These are phyloP conservation scores for Ogataea zsoltii DNA, from an alignment of 805 yeast species.

Conservation along the genomic window DNA sequence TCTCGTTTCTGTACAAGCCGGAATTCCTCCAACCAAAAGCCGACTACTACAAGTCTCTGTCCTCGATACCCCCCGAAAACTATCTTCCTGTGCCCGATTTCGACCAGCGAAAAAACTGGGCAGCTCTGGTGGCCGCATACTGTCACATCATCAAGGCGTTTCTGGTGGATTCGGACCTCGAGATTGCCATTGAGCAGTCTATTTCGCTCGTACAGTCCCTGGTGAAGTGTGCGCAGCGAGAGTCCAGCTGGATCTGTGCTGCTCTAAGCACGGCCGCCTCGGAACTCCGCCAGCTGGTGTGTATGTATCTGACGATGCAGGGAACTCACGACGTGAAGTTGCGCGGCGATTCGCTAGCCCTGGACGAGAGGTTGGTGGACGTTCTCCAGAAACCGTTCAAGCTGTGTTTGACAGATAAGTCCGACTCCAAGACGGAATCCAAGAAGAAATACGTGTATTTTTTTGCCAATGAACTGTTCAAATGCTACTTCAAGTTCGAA, in stretches of 20 bases:
- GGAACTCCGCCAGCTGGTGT: conserved; percentile 19
- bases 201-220: conserved; percentile 17
- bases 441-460: conserved; percentile 68
- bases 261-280: conserved; percentile 21
- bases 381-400: conserved; percentile 70
- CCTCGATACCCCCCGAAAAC: conserved; percentile 17
- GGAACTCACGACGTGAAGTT: conserved; percentile 2
- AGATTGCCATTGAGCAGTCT: conserved; percentile 19
- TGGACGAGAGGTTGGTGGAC: conserved; percentile 31
- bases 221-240: conserved; percentile 19
- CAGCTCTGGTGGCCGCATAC: conserved; percentile 12
- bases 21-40: conserved; percentile 19
- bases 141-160: conserved; percentile 19
- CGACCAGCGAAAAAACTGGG: conserved; percentile 13
- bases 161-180: conserved; percentile 21
- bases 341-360: conserved; percentile 14
- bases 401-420: conserved; percentile 75
- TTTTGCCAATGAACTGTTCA: conserved; percentile 69
- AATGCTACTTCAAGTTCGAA: conserved; percentile 63
- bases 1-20: conserved; percentile 20
- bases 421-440: conserved; percentile 46
- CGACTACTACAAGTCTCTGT: conserved; percentile 15
- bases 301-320: conserved; percentile 19
- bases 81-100: conserved; percentile 12
- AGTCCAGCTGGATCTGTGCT: conserved; percentile 22